A percentile compares a stretch with the other conserved stretches of the same genome.
Evolutionary conservation across 371 early-diverging fungal species (phyloP).

Genomic region (Dipsacomyces acuminosporus): DNA sequence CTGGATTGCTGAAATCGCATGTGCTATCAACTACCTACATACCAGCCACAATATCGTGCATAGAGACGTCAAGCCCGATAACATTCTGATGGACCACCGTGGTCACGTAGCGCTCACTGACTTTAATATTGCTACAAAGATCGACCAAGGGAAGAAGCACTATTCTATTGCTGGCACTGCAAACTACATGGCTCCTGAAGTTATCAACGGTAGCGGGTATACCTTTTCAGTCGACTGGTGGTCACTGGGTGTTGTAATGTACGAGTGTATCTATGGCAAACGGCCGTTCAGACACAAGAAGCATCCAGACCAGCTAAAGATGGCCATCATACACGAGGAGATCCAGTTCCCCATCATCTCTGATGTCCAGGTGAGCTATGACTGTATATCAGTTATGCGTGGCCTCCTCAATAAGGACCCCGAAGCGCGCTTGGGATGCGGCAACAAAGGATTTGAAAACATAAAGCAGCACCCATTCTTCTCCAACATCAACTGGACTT

Average conservation of each 20-base stretch:
- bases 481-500: conserved; percentile 74
- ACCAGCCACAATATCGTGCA: conserved; percentile 45
- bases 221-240: conserved; percentile 79
- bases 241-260: conserved; percentile 98
- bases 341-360: conserved; percentile 66
- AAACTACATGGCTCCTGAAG: conserved; percentile 52
- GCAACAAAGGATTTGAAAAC: conserved; percentile 56
- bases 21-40: conserved; percentile 69
- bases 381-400: conserved; percentile 67
- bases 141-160: conserved; percentile 8
- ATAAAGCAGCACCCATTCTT: conserved; percentile 89
- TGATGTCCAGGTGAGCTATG: conserved; percentile 55
- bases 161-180: conserved; percentile 42
- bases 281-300: conserved; percentile 90
- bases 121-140: conserved; percentile 65
- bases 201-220: conserved; percentile 70
- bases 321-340: conserved; percentile 61
- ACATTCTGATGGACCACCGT: conserved; percentile 78
- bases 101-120: conserved; percentile 89
- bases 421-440: conserved; percentile 61
- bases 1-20: conserved; percentile 71
- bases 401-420: conserved; percentile 72
- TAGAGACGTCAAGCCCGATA: conserved; percentile 90
- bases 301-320: conserved; percentile 85
- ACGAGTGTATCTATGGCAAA: conserved; percentile 86